A percentile compares a stretch with the other conserved stretches of the same genome.
Evolutionary conservation across 768 basidiomycete species (phyloP).

Genomic region (Pluteus cervinus): DNA sequence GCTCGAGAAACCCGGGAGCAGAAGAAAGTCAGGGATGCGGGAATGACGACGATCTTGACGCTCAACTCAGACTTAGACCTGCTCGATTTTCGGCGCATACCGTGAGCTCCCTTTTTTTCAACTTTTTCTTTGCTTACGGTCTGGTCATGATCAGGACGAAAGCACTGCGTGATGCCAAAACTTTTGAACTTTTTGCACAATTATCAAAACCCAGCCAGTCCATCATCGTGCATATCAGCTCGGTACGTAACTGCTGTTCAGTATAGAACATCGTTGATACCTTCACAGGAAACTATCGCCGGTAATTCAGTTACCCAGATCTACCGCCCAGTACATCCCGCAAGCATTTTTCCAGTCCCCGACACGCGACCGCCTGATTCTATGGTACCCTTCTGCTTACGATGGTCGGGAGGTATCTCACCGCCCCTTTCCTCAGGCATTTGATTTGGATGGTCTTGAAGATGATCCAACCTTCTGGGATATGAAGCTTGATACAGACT

Average conservation of each 20-base stretch:
- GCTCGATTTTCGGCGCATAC: slow-evolving; percentile 75
- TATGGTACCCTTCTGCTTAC: no score
- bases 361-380: slow-evolving; percentile 67
- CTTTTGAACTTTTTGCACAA: slow-evolving; percentile 51
- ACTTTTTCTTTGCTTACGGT: slow-evolving; percentile 1
- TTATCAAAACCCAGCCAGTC: slow-evolving; percentile 75
- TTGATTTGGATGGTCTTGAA: slow-evolving; percentile 61
- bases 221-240: slow-evolving; percentile 51
- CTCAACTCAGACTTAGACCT: slow-evolving; percentile 70
- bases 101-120: slow-evolving; percentile 36
- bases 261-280: neutral
- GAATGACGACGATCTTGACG: slow-evolving; percentile 70
- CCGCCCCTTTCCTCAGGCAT: slow-evolving; percentile 41
- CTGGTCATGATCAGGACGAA: slow-evolving; percentile 48
- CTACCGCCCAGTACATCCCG: slow-evolving; percentile 52
- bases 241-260: slow-evolving; percentile 36
- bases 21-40: slow-evolving; percentile 34
- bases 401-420: no score
- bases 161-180: slow-evolving; percentile 50
- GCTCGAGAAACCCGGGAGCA: slow-evolving; percentile 28
- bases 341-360: slow-evolving; percentile 56
- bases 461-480: slow-evolving; percentile 68
- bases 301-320: slow-evolving; percentile 49
- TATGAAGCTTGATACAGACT: slow-evolving; percentile 39
- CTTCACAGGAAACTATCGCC: slow-evolving; percentile 63